A percentile compares a stretch with the other conserved stretches of the same genome.
Conservation (phyloP, 345 rosid species). For the Pistacia atlantica region DNA sequence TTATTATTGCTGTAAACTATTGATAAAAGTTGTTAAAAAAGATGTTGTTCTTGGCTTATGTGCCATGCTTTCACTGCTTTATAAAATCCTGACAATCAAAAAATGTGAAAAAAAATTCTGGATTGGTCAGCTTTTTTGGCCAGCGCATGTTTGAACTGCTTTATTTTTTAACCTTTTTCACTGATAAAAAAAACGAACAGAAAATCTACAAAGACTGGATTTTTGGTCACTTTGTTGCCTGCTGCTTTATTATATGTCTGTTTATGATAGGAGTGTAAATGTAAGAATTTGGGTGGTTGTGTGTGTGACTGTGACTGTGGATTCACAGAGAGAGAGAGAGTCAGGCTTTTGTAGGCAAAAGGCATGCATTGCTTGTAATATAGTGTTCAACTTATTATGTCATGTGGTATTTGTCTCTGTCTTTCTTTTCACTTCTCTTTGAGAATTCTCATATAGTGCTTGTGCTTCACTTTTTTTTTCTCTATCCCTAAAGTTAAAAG, state of each 20-base stretch:
- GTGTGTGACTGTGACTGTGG: not conserved
- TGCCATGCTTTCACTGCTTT: conserved; percentile 14
- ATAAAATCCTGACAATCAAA: conserved; percentile 15
- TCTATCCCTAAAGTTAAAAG: not conserved
- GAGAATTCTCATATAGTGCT: not conserved
- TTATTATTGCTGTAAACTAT: not conserved
- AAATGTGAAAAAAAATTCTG: not conserved
- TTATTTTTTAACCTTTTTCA: not conserved
- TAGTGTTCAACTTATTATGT: not conserved
- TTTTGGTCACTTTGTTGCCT: conserved; percentile 23
- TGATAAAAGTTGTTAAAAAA: conserved; percentile 15
- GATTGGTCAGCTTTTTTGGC: conserved; percentile 27
- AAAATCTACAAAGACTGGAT: conserved; percentile 22
- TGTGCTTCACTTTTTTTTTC: not conserved
- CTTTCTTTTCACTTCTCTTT: not conserved
- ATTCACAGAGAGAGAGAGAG: too few species aligned
- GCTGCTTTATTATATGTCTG: conserved; percentile 13
- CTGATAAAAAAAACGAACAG: not conserved
- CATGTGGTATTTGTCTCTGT: conserved; percentile 13
- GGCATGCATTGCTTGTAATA: conserved; percentile 2
- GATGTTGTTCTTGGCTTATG: conserved; percentile 6
- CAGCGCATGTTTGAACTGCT: conserved; percentile 23
- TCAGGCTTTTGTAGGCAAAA: not conserved
- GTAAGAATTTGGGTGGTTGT: not conserved
- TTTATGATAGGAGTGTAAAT: conserved; percentile 4